These are phyloP conservation scores for Phytopythium sindhum DNA, from an alignment of 352 stramenopile species.

Conservation along the genomic window DNA sequence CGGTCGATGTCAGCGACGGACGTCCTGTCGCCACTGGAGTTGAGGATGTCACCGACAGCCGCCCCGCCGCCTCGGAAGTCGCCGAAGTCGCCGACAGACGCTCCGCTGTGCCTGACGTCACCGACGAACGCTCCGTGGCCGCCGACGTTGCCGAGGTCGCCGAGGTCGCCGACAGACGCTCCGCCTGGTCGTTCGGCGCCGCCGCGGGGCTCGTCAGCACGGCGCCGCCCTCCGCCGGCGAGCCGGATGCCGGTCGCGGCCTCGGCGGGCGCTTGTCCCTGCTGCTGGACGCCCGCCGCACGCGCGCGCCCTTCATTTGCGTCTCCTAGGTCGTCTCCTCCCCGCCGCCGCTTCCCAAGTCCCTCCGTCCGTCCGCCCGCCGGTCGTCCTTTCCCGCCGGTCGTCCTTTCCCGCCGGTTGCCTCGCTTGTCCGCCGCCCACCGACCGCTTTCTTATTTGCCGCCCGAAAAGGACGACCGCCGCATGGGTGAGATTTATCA, in stretches of 20 bases:
- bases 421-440: not conserved
- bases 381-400: not conserved
- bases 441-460: not conserved
- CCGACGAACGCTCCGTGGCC: not conserved
- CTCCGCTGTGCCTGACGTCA: not conserved
- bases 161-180: not conserved
- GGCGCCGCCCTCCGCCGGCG: not conserved
- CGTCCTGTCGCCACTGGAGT: too few species aligned
- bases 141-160: not conserved
- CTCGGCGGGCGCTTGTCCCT: not conserved
- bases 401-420: not conserved
- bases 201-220: not conserved
- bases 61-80: not conserved
- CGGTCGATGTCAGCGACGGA: conserved; percentile 1
- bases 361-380: not conserved
- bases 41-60: not conserved
- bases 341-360: too few species aligned
- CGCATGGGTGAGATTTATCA: not conserved
- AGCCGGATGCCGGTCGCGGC: not conserved
- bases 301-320: conserved; percentile 1
- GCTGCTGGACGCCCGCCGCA: not conserved
- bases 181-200: not conserved
- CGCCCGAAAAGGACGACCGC: not conserved
- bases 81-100: not conserved
- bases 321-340: not conserved